Evolutionary conservation across 129 eudicot species (phyloP), one percentile per base, ranked within the genome.

Genomic region (Erigeron canadensis): DNA sequence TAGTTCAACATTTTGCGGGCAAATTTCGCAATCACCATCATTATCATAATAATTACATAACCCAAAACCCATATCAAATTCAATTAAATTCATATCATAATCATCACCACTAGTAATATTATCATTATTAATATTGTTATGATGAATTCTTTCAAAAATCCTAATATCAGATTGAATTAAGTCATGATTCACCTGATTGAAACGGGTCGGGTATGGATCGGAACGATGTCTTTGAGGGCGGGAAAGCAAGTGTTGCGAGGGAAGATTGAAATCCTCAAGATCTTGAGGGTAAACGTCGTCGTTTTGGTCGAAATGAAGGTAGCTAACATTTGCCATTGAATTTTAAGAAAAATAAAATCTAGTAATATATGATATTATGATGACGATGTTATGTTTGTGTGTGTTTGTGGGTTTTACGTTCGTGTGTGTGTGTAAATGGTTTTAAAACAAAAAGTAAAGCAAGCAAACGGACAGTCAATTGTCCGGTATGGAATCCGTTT

Each of bases 311-410:
- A 23, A 76, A 10, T 72, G 85, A 55, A 87, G 80, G 57, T 59
- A 71, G 13, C 85, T 75, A 51, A 80, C 86, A 38, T 84, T 82
- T 74, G 88, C 82, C 95, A 83, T 85, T 75, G 74, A 71, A 28
- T 28, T 28, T 1, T 1, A 28, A 28, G 0, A 28, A 1, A 28
- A 1, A 28, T 28, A 28, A 28, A 28, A 28, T 0, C 1, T 28
- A n/a, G n/a, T n/a, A n/a, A 28, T 28, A 28, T 28, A 28, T 28
- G 34, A 28, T 28, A 3, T 1, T 28, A 28, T 3, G 34, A 3
- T 28, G 34, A 28, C 75, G 74, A 65, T 50, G 44, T 1, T 47
- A 21, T 56, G 28, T 38, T 17, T n/a, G 55, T 7, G 23, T 45
- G 51, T 45, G 34, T 45, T 3, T 45, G 11, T 45, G 51, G 51